These are phyloP conservation scores for Leccinum solheimii DNA, from an alignment of 1,284 basidiomycete species.

Conservation along the genomic window DNA sequence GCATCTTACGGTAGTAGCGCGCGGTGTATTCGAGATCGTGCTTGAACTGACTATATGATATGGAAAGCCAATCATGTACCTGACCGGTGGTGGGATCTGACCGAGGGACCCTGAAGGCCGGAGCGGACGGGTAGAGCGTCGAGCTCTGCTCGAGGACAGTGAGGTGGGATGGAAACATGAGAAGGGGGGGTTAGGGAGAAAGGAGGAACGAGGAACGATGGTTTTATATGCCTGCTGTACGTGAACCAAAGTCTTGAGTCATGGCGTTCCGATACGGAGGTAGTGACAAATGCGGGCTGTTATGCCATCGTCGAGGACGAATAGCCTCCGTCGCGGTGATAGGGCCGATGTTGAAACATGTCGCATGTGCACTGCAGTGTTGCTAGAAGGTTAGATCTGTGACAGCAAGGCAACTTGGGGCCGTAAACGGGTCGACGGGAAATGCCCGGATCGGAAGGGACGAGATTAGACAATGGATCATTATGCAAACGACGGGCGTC, in stretches of 20 bases:
- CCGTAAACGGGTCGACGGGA: slow-evolving; percentile 27
- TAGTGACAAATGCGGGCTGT: slow-evolving; percentile 32
- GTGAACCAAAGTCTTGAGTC: slow-evolving; percentile 15
- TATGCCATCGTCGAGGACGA: slow-evolving; percentile 25
- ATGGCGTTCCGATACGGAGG: slow-evolving; percentile 30
- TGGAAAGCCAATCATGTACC: slow-evolving; percentile 46
- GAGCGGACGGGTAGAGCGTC: slow-evolving; percentile 40
- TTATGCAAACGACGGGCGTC: slow-evolving; percentile 21
- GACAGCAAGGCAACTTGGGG: slow-evolving; percentile 24
- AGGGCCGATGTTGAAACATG: slow-evolving; percentile 36
- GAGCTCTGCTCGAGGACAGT: slow-evolving; percentile 51
- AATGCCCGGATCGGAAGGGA: slow-evolving; percentile 19
- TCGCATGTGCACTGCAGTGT: slow-evolving; percentile 35
- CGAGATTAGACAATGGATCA: slow-evolving; percentile 25
- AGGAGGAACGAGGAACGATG: neutral
- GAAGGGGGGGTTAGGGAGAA: slow-evolving; percentile 14
- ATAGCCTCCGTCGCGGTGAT: slow-evolving; percentile 39
- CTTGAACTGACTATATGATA: slow-evolving; percentile 55
- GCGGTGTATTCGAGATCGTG: slow-evolving; percentile 55
- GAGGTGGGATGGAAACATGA: slow-evolving; percentile 47
- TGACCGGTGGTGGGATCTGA: slow-evolving; percentile 37
- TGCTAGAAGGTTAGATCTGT: slow-evolving; percentile 29
- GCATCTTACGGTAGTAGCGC: slow-evolving; percentile 51
- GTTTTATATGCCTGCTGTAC: slow-evolving; percentile 36
- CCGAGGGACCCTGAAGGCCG: slow-evolving; percentile 53